These are phyloP conservation scores for Hypericum androsaemum DNA, from an alignment of 345 rosid species.

Conservation along the genomic window DNA sequence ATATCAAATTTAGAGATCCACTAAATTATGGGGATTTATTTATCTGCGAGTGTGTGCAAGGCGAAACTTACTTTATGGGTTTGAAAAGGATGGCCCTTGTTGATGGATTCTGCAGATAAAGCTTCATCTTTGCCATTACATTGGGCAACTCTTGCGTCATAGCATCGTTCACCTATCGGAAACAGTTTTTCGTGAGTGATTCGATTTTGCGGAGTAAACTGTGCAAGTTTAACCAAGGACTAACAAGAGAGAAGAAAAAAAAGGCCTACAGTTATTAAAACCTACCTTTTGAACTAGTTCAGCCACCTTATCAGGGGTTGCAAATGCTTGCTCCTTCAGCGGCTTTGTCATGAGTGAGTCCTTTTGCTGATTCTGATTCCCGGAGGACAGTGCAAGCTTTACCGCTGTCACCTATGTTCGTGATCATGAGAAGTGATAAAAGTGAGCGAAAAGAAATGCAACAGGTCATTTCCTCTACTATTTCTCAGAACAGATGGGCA, in stretches of 20 bases:
- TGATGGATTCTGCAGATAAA: conserved; percentile 75
- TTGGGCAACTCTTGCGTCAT: conserved; percentile 60
- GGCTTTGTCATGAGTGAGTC: conserved; percentile 75
- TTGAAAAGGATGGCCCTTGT: conserved; percentile 85
- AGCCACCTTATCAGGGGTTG: conserved; percentile 88
- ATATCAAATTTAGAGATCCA: no score
- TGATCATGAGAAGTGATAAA: no score
- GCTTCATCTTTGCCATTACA: conserved; percentile 80
- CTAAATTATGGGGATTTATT: no score
- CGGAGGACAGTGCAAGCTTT: conserved; percentile 60
- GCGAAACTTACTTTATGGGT: conserved; percentile 67
- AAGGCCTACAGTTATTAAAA: no score
- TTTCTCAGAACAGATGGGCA: no score
- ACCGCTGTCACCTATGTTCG: conserved; percentile 66
- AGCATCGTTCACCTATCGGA: conserved; percentile 59
- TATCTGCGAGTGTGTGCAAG: background rate
- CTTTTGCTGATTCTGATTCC: conserved; percentile 47
- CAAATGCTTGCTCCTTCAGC: conserved; percentile 91
- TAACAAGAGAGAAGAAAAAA: no score
- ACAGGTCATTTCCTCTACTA: conserved; percentile 4
- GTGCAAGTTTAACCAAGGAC: no score
- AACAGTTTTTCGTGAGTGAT: background rate
- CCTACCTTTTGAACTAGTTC: conserved; percentile 90
- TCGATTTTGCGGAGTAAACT: no score
- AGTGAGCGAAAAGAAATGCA: conserved; percentile 13